Base-by-base conservation (phyloP, 139 green algal genomes). In the Micractinium conductrix region DNA sequence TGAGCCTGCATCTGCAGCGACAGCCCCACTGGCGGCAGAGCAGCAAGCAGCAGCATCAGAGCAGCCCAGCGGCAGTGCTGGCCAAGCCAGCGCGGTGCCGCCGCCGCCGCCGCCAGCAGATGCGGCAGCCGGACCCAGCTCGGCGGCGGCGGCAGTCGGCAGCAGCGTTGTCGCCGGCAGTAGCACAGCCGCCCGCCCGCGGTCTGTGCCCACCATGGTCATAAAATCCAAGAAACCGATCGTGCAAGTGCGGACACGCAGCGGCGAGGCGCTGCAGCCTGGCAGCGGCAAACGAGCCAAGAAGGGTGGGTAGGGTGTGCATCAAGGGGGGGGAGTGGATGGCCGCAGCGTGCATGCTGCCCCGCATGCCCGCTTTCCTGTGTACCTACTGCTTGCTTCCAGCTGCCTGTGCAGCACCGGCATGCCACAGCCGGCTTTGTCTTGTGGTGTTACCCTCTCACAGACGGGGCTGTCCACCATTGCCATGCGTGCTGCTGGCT, bases 191-290 rank as follows among this genome's bases (percentile, higher is more conserved):
- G 38, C 26, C 33, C 76, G 58, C 38, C 55, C 38, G 38, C 42
- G 42, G 10, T 78, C 70, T 24, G 70, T 43, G 2, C 42, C 70
- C 9, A 30, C 70, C 8, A 37, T 87, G 4, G 35, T 89, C 17
- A 30, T 93, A 2, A 90, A 91, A 79, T 40, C 67, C 0, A 91
- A 90, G 60, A 87, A 89, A 37, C 55, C 85, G 0, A 69, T 91
- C 60, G 81, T 89, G 22, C 82, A 91, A 48, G 84, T 85, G 19
- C 60, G 84, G 3, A 79, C 76, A 78, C 68, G 80, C 67, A 62
- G 33, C 50, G 58, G 63, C 33, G 69, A 72, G 40, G 60, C 33
- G 33, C 40, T 78, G 63, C 38, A 50, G 30, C 62, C 65, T 24
- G 72, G 6, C 48, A n/a, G 35, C 68, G 35, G 60, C 79, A 85